Base-by-base conservation (phyloP, 1,284 basidiomycete genomes). In the Apiotrichum gamsii region DNA sequence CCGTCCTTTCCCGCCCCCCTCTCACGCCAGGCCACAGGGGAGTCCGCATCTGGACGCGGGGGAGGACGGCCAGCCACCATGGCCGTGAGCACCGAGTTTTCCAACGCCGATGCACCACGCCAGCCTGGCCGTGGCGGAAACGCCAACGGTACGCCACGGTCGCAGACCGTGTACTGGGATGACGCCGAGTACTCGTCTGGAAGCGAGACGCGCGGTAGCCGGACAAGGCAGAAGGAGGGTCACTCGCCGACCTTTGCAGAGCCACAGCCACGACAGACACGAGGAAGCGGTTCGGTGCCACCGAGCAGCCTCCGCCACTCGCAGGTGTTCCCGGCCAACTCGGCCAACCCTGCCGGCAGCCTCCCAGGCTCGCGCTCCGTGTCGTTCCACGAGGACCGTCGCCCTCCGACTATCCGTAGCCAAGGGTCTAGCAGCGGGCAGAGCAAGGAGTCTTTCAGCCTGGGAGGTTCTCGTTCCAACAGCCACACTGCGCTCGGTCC, bases 151-250 rank as follows among this genome's bases (percentile, higher is more conserved):
- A 54, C 61, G 23, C 47, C 57, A 3, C 48, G 68, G 16, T 67
- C 66, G 2, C 62, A 66, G 24, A 69, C 68, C 8, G 64, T 70
- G 3, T 70, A 63, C 47, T 70, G 68, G 68, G 66, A 69, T 40
- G 63, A 70, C 24, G 54, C 64, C 9, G 60, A 64, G 21, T 69
- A 61, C 47, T 50, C 55, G 15, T n/a, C 24, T 20, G 31, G 25
- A 28, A 28, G 25, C 11, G 25, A 28, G 6, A 6, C 25, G 6
- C 25, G 29, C 40, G 28, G 16, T 14, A 29, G 28, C n/a, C 23
- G 40, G 20, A 19, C 30, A 5, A 8, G 29, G 16, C 16, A 29
- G n/a, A 32, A 16, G 11, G 16, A 16, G 10, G 39, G 40, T 11
- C 6, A 28, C 25, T 28, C 25, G 25, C 25, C 25, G 25, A 28